Evolutionary conservation across 2,329 filamentous ascomycete genomes (phyloP).

Genomic region (Trichothecium roseum): DNA sequence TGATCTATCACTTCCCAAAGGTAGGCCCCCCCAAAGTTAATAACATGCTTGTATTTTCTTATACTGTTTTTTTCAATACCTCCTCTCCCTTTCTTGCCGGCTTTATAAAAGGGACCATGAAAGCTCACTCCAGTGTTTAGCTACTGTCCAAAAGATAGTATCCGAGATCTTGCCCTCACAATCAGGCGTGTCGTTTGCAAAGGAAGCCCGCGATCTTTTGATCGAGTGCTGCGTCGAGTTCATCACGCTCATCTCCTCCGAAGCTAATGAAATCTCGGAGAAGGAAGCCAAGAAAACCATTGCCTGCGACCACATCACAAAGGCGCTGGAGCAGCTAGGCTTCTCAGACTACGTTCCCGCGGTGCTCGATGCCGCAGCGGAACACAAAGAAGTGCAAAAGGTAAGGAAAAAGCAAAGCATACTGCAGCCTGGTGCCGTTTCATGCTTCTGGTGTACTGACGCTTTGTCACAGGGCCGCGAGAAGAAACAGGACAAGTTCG

Average conservation of each 20-base stretch:
- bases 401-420: too few relatives aligned
- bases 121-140: conserved; percentile 26
- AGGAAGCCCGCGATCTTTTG: conserved; percentile 86
- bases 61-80: neutral
- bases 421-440: too few relatives aligned
- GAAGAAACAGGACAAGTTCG: conserved; percentile 95
- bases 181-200: conserved; percentile 74
- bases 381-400: conserved; percentile 90
- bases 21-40: conserved; percentile 25
- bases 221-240: conserved; percentile 99
- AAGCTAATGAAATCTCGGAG: conserved; percentile 97
- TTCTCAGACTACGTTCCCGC: conserved; percentile 88
- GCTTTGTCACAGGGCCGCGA: conserved; percentile 62
- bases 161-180: conserved; percentile 79
- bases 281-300: conserved; percentile 99
- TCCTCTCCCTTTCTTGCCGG: too few relatives aligned
- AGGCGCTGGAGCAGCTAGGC: conserved; percentile 82
- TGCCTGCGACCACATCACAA: conserved; percentile 93
- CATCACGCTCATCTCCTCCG: conserved; percentile 95
- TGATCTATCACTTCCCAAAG: conserved; percentile 55
- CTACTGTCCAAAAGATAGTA: conserved; percentile 76
- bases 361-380: conserved; percentile 74
- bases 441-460: conserved; percentile 15
- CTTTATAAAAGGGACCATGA: too few relatives aligned
- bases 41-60: neutral